Conservation (phyloP, 1,139 yeast genomes). For the Yamadazyma atlantica region DNA sequence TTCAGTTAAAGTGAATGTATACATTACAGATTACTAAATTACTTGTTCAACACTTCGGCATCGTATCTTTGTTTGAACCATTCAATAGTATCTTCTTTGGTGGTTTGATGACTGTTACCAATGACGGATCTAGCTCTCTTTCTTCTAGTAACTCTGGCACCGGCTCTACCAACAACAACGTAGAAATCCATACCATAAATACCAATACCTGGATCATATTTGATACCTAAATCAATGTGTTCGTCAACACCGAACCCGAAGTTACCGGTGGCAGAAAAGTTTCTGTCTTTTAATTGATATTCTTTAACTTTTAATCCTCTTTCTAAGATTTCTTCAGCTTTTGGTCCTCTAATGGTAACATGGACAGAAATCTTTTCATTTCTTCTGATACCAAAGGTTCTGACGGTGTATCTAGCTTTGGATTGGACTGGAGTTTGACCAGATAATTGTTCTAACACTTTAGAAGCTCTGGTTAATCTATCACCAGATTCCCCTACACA, state of each 20-base stretch:
- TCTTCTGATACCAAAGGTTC: slow-evolving; percentile 99
- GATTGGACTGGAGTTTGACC: slow-evolving; percentile 99
- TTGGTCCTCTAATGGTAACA: slow-evolving; percentile 99
- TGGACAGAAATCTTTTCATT: slow-evolving; percentile 99
- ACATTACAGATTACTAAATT: slow-evolving; percentile 24
- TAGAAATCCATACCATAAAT: slow-evolving; percentile 99
- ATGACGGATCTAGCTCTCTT: slow-evolving; percentile 89
- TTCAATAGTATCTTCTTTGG: slow-evolving; percentile 90
- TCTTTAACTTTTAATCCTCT: slow-evolving; percentile 99
- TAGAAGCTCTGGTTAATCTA: slow-evolving; percentile 99
- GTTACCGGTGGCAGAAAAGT: slow-evolving; percentile 99
- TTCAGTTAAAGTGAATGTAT: too few relatives aligned
- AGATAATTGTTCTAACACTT: slow-evolving; percentile 98
- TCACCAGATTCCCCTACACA: slow-evolving; percentile 99
- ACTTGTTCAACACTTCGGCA: slow-evolving; percentile 92
- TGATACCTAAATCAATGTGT: slow-evolving; percentile 99
- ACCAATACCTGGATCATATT: slow-evolving; percentile 99
- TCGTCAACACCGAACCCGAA: slow-evolving; percentile 99
- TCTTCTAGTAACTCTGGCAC: slow-evolving; percentile 99
- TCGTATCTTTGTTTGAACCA: slow-evolving; percentile 99
- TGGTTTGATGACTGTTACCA: slow-evolving; percentile 92
- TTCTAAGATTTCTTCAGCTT: slow-evolving; percentile 99
- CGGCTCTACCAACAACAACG: slow-evolving; percentile 99
- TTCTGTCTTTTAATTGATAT: slow-evolving; percentile 90
- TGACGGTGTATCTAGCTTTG: slow-evolving; percentile 99